These are phyloP conservation scores for Leishmania arabica DNA, from an alignment of 208 protist genomes.

Conservation along the genomic window DNA sequence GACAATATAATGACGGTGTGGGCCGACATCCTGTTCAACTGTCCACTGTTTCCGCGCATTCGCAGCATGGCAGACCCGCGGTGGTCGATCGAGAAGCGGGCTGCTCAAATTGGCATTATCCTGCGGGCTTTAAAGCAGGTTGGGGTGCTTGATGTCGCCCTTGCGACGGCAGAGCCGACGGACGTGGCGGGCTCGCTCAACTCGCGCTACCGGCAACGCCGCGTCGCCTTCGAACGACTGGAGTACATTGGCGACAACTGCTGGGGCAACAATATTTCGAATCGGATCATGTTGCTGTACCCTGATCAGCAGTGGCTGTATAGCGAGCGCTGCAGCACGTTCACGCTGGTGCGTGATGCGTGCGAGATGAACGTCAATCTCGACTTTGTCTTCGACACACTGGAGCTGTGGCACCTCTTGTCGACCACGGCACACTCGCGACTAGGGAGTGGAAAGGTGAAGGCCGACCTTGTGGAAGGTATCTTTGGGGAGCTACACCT, in stretches of 20 bases:
- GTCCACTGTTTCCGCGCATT: slow-evolving; percentile 56
- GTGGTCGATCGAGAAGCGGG: slow-evolving; percentile 60
- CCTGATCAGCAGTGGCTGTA: slow-evolving; percentile 79
- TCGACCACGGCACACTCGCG: slow-evolving; percentile 10
- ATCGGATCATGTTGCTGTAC: slow-evolving; percentile 75
- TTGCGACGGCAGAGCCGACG: slow-evolving; percentile 25
- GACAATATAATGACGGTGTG: slow-evolving; percentile 70
- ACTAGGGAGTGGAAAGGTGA: slow-evolving; percentile 65
- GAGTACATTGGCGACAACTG: slow-evolving; percentile 89
- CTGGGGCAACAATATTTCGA: slow-evolving; percentile 68
- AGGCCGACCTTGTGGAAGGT: slow-evolving; percentile 83
- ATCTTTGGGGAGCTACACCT: slow-evolving; percentile 78
- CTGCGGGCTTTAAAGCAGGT: slow-evolving; percentile 45
- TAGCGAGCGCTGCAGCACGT: slow-evolving; percentile 56
- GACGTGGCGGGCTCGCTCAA: background rate
- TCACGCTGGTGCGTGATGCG: slow-evolving; percentile 71
- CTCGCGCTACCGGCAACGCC: slow-evolving; percentile 45
- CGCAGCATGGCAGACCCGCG: slow-evolving; percentile 34
- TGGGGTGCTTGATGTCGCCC: slow-evolving; percentile 59
- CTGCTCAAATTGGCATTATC: slow-evolving; percentile 36
- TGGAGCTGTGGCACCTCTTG: slow-evolving; percentile 55
- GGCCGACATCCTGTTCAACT: slow-evolving; percentile 58
- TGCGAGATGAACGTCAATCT: slow-evolving; percentile 88
- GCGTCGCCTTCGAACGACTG: slow-evolving; percentile 76
- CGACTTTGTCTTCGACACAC: slow-evolving; percentile 77